phyloP scores from a whole-genome alignment of 257 asterid genomes.

The Przewalskia tangutica region DNA sequence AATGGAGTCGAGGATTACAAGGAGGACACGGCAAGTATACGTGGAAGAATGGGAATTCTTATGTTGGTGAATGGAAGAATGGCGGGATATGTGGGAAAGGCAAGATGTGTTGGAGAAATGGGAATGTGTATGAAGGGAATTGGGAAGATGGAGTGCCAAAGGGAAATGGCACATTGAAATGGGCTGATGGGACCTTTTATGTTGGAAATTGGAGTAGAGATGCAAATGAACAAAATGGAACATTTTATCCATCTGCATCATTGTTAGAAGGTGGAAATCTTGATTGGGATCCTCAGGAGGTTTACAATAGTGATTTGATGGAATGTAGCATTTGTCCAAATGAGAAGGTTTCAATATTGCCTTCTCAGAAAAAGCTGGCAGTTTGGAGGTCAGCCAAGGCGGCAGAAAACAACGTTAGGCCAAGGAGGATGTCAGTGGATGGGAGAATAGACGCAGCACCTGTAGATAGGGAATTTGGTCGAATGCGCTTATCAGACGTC shows the following conservation, averaged over 20 bases:
- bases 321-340: conserved; percentile 6
- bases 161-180: conserved; percentile 5
- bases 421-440: conserved; percentile 11
- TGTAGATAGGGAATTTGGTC: conserved; percentile 6
- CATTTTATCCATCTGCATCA: neutral
- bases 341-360: conserved; percentile 6
- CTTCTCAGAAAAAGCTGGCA: conserved; percentile 12
- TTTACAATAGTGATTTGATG: neutral
- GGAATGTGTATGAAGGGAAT: conserved; percentile 6
- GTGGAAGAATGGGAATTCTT: conserved; percentile 10
- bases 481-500: conserved; percentile 7
- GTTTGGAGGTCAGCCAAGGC: conserved; percentile 9
- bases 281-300: conserved; percentile 6
- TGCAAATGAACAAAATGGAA: neutral
- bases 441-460: conserved; percentile 8
- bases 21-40: conserved; percentile 7
- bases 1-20: conserved; percentile 10
- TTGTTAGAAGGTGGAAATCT: neutral
- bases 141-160: conserved; percentile 9
- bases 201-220: conserved; percentile 8
- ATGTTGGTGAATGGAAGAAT: conserved; percentile 10
- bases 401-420: neutral
- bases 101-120: conserved; percentile 1
- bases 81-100: conserved; percentile 10
- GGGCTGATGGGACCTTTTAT: conserved; percentile 5